These are phyloP conservation scores for Batkoa obscura DNA, from an alignment of 371 early-diverging fungal species.

Conservation along the genomic window DNA sequence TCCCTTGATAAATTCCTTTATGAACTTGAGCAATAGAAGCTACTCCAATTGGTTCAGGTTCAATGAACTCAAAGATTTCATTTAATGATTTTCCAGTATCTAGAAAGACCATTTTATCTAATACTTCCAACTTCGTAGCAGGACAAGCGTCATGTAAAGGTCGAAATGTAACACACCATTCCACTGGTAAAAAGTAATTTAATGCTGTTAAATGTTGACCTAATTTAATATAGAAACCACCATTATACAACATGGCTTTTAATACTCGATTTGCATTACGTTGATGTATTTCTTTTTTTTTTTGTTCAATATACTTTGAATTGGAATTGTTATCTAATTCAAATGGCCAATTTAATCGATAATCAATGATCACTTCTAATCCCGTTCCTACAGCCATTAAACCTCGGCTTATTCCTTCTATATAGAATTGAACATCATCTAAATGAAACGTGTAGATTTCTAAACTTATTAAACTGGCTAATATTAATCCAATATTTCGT, in stretches of 20 bases:
- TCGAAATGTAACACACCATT: slow-evolving; percentile 75
- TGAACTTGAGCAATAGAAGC: slow-evolving; percentile 80
- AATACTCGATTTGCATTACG: slow-evolving; percentile 36
- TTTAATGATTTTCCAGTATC: slow-evolving; percentile 45
- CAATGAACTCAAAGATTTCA: slow-evolving; percentile 46
- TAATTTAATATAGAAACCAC: slow-evolving; percentile 87
- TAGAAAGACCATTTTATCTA: slow-evolving; percentile 38
- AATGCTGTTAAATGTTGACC: slow-evolving; percentile 78
- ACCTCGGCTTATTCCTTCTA: not conserved
- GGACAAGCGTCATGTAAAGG: slow-evolving; percentile 72
- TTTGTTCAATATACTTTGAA: not conserved
- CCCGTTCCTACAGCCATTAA: not conserved
- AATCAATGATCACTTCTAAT: not conserved
- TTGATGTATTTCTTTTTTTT: slow-evolving; percentile 13
- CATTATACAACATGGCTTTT: slow-evolving; percentile 30
- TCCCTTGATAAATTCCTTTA: slow-evolving; percentile 34
- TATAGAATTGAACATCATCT: too few relatives aligned
- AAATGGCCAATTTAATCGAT: not conserved
- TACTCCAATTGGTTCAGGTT: slow-evolving; percentile 54
- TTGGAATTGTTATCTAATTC: not conserved
- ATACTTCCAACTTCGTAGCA: slow-evolving; percentile 39
- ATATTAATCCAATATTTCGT: too few relatives aligned
- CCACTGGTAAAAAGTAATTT: slow-evolving; percentile 66
- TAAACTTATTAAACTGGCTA: too few relatives aligned
- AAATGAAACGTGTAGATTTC: too few relatives aligned